A percentile compares a stretch with the other conserved stretches of the same genome.
Conservation (phyloP, 2,329 filamentous ascomycete species). For the Fonsecaea pedrosoi region DNA sequence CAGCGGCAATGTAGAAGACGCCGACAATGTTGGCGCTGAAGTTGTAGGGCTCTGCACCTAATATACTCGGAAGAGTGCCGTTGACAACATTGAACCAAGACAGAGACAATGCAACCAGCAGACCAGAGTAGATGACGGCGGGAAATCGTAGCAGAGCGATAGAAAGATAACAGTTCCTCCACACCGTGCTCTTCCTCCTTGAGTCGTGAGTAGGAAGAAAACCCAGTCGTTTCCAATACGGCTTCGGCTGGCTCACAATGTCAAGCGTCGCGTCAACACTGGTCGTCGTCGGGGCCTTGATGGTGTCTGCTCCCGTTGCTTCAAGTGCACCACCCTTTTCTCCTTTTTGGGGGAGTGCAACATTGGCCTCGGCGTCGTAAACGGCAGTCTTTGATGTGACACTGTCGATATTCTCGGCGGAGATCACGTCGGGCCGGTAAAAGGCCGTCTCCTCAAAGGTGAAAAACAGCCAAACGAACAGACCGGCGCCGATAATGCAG, state of each 20-base stretch:
- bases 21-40: slow-evolving; percentile 42
- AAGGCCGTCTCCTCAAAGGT: slow-evolving; percentile 36
- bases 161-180: slow-evolving; percentile 26
- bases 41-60: slow-evolving; percentile 42
- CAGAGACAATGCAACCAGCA: too few relatives aligned
- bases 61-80: slow-evolving; percentile 43
- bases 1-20: slow-evolving; percentile 40
- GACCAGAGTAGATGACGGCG: slow-evolving; percentile 41
- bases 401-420: neutral
- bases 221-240: too few relatives aligned
- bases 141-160: slow-evolving; percentile 40
- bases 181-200: neutral
- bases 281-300: too few relatives aligned
- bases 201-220: too few relatives aligned
- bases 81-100: slow-evolving; percentile 52
- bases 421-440: neutral
- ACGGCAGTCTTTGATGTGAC: too few relatives aligned
- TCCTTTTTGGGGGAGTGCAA: too few relatives aligned
- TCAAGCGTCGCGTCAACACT: too few relatives aligned
- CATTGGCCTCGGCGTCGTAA: too few relatives aligned
- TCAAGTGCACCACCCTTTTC: too few relatives aligned
- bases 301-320: too few relatives aligned
- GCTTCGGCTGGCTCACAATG: too few relatives aligned
- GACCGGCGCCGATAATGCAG: slow-evolving; percentile 21
- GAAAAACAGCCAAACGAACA: slow-evolving; percentile 31